Conservation (phyloP, 352 stramenopile species). For the Phytopythium vexans region DNA sequence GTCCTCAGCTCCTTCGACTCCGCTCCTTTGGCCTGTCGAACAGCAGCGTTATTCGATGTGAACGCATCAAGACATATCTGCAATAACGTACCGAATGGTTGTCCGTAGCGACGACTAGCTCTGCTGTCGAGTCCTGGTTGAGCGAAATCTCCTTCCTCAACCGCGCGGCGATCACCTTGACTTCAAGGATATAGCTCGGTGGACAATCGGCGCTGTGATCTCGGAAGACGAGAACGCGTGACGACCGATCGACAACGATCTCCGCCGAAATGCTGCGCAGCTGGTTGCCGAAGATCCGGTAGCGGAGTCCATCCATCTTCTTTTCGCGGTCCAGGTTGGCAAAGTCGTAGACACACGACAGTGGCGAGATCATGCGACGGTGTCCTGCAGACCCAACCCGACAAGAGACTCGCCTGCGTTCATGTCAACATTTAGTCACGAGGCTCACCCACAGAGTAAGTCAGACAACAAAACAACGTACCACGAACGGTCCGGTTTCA, state of each 20-base stretch:
- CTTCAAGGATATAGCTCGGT: slow-evolving; percentile 74
- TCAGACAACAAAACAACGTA: slow-evolving; percentile 21
- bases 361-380: slow-evolving; percentile 48
- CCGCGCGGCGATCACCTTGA: slow-evolving; percentile 79
- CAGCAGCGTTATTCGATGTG: neutral
- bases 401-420: slow-evolving; percentile 60
- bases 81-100: slow-evolving; percentile 46
- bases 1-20: slow-evolving; percentile 77
- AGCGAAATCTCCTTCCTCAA: slow-evolving; percentile 60
- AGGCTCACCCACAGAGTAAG: neutral
- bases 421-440: no score
- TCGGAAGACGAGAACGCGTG: slow-evolving; percentile 76
- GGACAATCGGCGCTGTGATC: slow-evolving; percentile 51
- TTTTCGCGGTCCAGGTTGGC: slow-evolving; percentile 78
- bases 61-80: neutral
- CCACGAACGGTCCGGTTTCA: slow-evolving; percentile 68
- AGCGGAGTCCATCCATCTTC: slow-evolving; percentile 66
- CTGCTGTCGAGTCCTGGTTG: slow-evolving; percentile 51
- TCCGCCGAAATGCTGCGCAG: slow-evolving; percentile 64
- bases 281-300: slow-evolving; percentile 69
- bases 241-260: slow-evolving; percentile 77
- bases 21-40: slow-evolving; percentile 28
- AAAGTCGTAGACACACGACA: slow-evolving; percentile 81
- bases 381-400: slow-evolving; percentile 47
- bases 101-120: slow-evolving; percentile 64